Conservation (phyloP, 345 rosid species). For the Orychophragmus violaceus region DNA sequence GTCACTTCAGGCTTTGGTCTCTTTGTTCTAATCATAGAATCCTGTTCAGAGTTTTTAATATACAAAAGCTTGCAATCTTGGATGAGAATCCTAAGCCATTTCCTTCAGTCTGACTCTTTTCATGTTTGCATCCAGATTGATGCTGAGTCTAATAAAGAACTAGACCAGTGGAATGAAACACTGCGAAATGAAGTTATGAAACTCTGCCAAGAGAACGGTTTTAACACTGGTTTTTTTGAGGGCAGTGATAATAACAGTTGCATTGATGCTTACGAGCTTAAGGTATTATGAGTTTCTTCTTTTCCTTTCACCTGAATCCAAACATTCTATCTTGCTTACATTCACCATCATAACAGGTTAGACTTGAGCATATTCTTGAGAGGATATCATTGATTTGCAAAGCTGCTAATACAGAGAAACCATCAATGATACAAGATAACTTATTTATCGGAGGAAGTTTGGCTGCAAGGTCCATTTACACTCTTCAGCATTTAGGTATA, state of each 20-base stretch:
- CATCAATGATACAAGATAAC: conserved; percentile 63
- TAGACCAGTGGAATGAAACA: conserved; percentile 97
- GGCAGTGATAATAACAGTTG: conserved; percentile 78
- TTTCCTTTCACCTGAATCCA: background rate
- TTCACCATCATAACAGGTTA: conserved; percentile 47
- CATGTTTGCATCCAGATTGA: conserved; percentile 54
- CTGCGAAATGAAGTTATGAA: conserved; percentile 76
- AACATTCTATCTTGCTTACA: conserved; percentile 9
- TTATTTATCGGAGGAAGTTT: conserved; percentile 88
- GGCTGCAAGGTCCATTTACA: conserved; percentile 84
- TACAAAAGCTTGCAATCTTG: background rate
- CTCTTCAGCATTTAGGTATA: conserved; percentile 73
- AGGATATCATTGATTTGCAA: conserved; percentile 91
- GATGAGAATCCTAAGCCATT: background rate
- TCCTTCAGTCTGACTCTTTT: background rate
- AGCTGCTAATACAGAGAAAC: conserved; percentile 93
- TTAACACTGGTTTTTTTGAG: conserved; percentile 88
- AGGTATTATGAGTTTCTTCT: conserved; percentile 37
- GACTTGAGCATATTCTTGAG: conserved; percentile 97
- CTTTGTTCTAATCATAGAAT: background rate
- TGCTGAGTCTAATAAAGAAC: conserved; percentile 76
- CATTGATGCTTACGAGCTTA: conserved; percentile 91
- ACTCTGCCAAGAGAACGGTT: conserved; percentile 93
- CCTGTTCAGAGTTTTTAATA: too few species aligned
- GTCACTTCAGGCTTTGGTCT: conserved; percentile 14